Base-by-base conservation (phyloP, 129 eudicot species). In the Erigeron canadensis region DNA sequence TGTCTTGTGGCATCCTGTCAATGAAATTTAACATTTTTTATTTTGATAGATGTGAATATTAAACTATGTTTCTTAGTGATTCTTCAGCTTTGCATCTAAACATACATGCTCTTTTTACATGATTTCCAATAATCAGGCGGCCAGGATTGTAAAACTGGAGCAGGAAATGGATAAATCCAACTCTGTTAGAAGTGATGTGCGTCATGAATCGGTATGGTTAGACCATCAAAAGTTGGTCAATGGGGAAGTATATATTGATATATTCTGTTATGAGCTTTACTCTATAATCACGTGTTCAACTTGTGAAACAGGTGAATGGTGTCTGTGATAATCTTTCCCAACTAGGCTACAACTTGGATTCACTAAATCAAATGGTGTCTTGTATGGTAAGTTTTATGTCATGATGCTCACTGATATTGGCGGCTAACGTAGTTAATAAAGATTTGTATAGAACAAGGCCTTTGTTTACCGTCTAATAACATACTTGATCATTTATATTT, bases 91-190 rank as follows among this genome's bases (percentile, higher is more conserved):
- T 69, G 48, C 81, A 61, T 77, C 45, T 48, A 21, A 61, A 63
- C n/a, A 19, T 12, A 23, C 16, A n/a, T n/a, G 57, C 46, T 69
- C 41, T 65, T n/a, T 41, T 15, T 23, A 43, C 7, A 61, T 76
- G 38, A n/a, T n/a, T 50, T 48, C 28, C 38, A 41, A 48, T 69
- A 50, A 73, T 73, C 84, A 89, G 98, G 96, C 93, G 64, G 82
- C 96, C 42, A 93, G 86, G 95, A 93, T 72, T 96, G 87, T 22
- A 93, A 85, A 67, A 69, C n/a, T 90, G 74, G 96, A 90, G 75
- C 84, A 87, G 42, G 95, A 89, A 84, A 79, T 87, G 66, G 95
- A 93, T 71, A 71, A 86, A 37, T 86, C 95, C 41, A 89, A 87
- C 70, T 72, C 82, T 71, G 87, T 89, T 63, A 83, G 75, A 70